Evolutionary conservation across 441 rosid genomes (phyloP), one percentile per base, ranked within the genome.

Genomic region (Eruca vesicaria): DNA sequence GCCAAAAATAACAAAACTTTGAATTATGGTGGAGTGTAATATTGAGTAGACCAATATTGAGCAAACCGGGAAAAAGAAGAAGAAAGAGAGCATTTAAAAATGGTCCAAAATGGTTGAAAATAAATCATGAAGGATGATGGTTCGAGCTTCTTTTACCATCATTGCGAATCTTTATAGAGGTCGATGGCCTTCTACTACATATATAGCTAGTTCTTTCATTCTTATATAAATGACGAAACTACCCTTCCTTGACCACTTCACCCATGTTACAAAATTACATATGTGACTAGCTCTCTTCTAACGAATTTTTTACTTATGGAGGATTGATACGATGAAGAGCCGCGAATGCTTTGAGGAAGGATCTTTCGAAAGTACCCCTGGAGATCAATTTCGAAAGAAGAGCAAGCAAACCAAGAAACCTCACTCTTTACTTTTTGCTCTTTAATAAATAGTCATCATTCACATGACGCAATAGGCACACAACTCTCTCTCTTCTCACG

Each of bases 91-190:
- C 57, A 70, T 68, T 72, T 33, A 66, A 38, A 78, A 80, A 65
- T 57, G 64, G 68, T 38, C 74, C 50, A 78, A 79, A 75, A 26
- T 62, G 76, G 75, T 76, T 76, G 75, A 76, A 70, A 64, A 31
- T 0, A 71, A 70, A 76, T 76, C 61, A 76, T 76, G 80, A 70
- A 63, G 70, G 66, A 88, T 89, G 88, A 88, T 89, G 89, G 91
- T 85, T 84, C 80, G 91, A 91, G 82, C 89, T 88, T 84, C 88
- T 91, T 87, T 61, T 82, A 81, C 86, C 92, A 94, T 91, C 96
- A 90, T 94, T 91, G 96, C 94, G 92, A 91, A 93, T 93, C 98
- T 93, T 82, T 73, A 48, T 15, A 80, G 84, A 63, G 75, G 41
- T 69, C 70, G 79, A 85, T 85, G 92, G 85, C 88, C 90, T 59